Evolutionary conservation across 2,329 filamentous ascomycete genomes (phyloP), one percentile per base, ranked within the genome.

Genomic region (Aspergillus novoparasiticus): DNA sequence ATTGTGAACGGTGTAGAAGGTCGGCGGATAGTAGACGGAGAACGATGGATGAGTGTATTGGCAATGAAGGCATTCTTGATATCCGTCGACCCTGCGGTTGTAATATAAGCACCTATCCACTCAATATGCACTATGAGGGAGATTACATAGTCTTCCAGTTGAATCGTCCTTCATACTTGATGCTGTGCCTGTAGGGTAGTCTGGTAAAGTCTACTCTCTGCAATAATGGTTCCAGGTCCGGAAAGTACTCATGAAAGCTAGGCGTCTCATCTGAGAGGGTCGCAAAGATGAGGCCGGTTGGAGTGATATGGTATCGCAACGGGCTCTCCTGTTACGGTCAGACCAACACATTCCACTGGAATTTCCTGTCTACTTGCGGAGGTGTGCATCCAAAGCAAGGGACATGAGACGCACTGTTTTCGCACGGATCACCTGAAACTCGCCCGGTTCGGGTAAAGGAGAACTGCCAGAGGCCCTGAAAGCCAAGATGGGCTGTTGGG

Each of bases 11-110:
- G 79, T 78, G 71, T 87, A 87, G 70, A 83, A 85, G 1, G 83
- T 84, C 3, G 84, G 83, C 6, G 84, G 83, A 60, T 87, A 87
- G 64, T 79, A 82, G 62, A 84, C 77, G 23, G 81, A 82, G 72
- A 87, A 87, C 6, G 82, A 82, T 0, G 84, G 84, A 64, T 87
- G 85, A 0, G 85, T 86, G 72, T 86, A 87, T 68, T 84, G 82
- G 74, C 84, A 86, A 70, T 86, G 84, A 23, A 87, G 78, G 65
- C 85, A 87, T 72, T 87, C 85, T 71, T 86, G 84, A 64, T 85
- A 86, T 9, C 84, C 84, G 63, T 86, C 84, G 28, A 86, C 83
- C 81, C 80, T 83, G 60, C 3, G 55, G 11, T 55, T 39, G 6
- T 21, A 21, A 21, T 21, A 51, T 51, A 12, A 45, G 4, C 4